Percentiles rank a stretch among this genome's conserved stretches.
phyloP scores from a whole-genome alignment of 140 eudicot species.

The Ambrosia hybrid region DNA sequence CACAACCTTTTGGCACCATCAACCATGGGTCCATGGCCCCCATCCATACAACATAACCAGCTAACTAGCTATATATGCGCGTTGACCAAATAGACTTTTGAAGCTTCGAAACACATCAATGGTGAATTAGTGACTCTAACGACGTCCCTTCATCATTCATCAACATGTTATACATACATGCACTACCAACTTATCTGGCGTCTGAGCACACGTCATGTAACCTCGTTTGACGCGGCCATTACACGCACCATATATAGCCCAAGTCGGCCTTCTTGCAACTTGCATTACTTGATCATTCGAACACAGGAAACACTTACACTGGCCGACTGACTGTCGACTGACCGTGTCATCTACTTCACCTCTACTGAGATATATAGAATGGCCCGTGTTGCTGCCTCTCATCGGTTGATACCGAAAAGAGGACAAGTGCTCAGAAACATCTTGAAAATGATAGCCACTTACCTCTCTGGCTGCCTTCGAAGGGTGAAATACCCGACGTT shows the following conservation, averaged over 20 bases:
- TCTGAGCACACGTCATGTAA: conserved; percentile 12
- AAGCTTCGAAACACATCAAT: too few relatives aligned
- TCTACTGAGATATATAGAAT: not conserved
- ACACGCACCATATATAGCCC: conserved; percentile 12
- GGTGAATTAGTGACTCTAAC: too few relatives aligned
- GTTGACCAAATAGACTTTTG: too few relatives aligned
- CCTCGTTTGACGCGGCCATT: conserved; percentile 20
- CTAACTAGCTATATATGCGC: too few relatives aligned
- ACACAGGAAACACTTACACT: not conserved
- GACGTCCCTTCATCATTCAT: not conserved
- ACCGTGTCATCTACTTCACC: not conserved
- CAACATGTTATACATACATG: not conserved
- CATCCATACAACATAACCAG: too few relatives aligned
- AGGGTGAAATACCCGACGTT: conserved; percentile 4
- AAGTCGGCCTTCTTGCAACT: conserved; percentile 10
- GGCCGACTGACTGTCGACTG: too few relatives aligned
- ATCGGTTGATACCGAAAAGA: conserved; percentile 28
- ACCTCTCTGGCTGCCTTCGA: conserved; percentile 1
- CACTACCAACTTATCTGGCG: conserved; percentile 6
- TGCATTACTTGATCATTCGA: not conserved
- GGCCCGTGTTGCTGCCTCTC: not conserved
- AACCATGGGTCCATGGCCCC: too few relatives aligned
- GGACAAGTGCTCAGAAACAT: conserved; percentile 27
- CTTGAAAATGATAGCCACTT: conserved; percentile 11
- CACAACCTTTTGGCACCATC: too few relatives aligned